Evolutionary conservation across 441 rosid genomes (phyloP), one percentile per base, ranked within the genome.

Genomic region (Manihot esculenta): DNA sequence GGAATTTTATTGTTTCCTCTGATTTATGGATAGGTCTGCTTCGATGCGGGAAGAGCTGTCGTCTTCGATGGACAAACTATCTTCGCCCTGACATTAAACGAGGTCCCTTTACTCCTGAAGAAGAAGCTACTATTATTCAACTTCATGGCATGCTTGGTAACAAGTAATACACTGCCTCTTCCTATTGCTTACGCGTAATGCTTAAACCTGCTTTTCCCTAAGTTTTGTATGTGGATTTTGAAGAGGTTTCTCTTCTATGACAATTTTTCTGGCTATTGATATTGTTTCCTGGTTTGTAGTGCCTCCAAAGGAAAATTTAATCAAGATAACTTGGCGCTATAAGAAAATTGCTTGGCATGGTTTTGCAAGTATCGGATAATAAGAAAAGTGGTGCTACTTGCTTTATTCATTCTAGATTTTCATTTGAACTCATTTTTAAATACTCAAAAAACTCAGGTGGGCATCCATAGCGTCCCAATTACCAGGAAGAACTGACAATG

Each of bases 61-160:
- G 89, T 47, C 86, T 85, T 14, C 71, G 87, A 54, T 81, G 87
- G 87, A 77, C 69, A 23, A 83, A 85, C 77, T 83, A 81, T 74
- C 87, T 85, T 33, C 80, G 85, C 2, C 87, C 87, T 15, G 77
- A 74, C 55, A 77, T 85, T 30, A 82, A 80, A 66, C 76, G 84
- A 1, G 87, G 86, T 17, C 77, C 80, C n/a, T 83, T 83, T 72
- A 41, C 84, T 27, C 70, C 82, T 15, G 80, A 81, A 45, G 89
- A 85, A 71, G 83, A 80, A 72, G 72, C 73, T n/a, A 60, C 58
- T 7, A 77, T 85, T 23, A 71, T 82, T 65, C 76, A 63, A 62
- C 82, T 85, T n/a, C 87, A 83, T 11, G 66, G 59, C 64, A 60
- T 65, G 64, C 78, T 85, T 5, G 89, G 89, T 63, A 85, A 83